Conservation (phyloP, 441 rosid genomes). For the Pelargonium myrrhifolium region DNA sequence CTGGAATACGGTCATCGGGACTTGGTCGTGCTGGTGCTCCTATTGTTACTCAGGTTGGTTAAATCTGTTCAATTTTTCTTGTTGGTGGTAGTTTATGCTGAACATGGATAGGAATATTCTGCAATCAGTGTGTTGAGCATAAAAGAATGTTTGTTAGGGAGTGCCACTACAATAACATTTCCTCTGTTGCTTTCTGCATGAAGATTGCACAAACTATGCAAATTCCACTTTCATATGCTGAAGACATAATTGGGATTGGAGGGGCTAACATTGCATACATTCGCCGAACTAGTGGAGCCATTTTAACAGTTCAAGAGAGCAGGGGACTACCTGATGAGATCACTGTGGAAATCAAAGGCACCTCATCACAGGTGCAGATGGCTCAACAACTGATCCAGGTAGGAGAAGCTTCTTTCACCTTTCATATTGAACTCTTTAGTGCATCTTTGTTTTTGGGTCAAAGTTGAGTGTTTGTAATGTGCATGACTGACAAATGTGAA, state of each 20-base stretch:
- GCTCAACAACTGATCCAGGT: conserved; percentile 63
- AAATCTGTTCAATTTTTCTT: neutral
- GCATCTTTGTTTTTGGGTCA: no score
- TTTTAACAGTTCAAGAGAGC: conserved; percentile 56
- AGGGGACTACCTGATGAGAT: conserved; percentile 52
- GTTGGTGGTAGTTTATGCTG: no score
- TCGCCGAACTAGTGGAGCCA: conserved; percentile 54
- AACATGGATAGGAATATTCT: neutral
- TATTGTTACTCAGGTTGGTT: conserved; percentile 53
- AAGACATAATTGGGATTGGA: conserved; percentile 59
- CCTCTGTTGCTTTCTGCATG: conserved; percentile 8
- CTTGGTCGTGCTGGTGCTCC: conserved; percentile 43
- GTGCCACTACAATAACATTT: neutral
- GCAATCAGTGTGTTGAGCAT: neutral
- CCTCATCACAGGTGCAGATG: conserved; percentile 54
- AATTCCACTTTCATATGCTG: conserved; percentile 60
- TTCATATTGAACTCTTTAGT: neutral
- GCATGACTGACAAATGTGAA: neutral
- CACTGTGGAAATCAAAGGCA: conserved; percentile 63
- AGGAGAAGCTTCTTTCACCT: conserved; percentile 17
- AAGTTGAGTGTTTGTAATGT: neutral
- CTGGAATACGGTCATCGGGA: conserved; percentile 37
- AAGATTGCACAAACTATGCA: conserved; percentile 66
- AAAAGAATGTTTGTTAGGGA: neutral
- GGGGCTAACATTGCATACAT: conserved; percentile 59